Percentiles rank a stretch among this genome's conserved stretches.
These are phyloP conservation scores for Amanita polypyramis DNA, from an alignment of 768 basidiomycete species.

Conservation along the genomic window DNA sequence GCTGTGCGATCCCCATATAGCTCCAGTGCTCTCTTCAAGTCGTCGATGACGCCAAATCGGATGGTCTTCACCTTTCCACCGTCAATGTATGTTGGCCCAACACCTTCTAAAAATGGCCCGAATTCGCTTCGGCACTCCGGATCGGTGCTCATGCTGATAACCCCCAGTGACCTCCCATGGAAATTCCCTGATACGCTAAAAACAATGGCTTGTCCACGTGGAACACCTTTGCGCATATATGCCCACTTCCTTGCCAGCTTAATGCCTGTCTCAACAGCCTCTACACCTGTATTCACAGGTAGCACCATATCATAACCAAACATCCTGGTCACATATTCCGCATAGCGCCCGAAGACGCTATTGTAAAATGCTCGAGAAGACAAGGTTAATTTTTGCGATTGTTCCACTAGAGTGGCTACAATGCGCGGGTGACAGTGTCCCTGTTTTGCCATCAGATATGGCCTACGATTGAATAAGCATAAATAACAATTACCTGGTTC, in stretches of 20 bases:
- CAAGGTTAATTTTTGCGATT: slow-evolving; percentile 85
- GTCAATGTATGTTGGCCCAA: slow-evolving; percentile 70
- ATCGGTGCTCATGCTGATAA: slow-evolving; percentile 87
- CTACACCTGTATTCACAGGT: slow-evolving; percentile 98
- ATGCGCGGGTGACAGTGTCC: slow-evolving; percentile 92
- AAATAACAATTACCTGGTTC: slow-evolving; percentile 51
- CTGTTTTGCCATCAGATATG: slow-evolving; percentile 18
- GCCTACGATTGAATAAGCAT: slow-evolving; percentile 2
- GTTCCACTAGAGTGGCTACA: slow-evolving; percentile 67
- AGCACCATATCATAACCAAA: slow-evolving; percentile 94
- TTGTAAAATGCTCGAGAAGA: slow-evolving; percentile 97
- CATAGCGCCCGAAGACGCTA: slow-evolving; percentile 82
- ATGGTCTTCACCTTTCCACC: slow-evolving; percentile 47
- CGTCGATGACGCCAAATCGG: slow-evolving; percentile 74
- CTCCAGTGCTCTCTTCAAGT: slow-evolving; percentile 75
- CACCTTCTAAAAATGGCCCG: slow-evolving; percentile 80
- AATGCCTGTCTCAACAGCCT: slow-evolving; percentile 95
- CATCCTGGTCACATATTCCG: slow-evolving; percentile 69
- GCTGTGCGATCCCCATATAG: slow-evolving; percentile 76
- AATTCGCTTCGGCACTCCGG: slow-evolving; percentile 81
- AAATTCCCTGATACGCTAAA: slow-evolving; percentile 87
- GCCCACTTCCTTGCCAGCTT: slow-evolving; percentile 98
- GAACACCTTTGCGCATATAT: slow-evolving; percentile 76
- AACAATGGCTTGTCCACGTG: slow-evolving; percentile 76
- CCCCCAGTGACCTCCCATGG: slow-evolving; percentile 86